Conservation (phyloP, 495 filamentous ascomycete genomes). For the Venustampulla echinocandica region DNA sequence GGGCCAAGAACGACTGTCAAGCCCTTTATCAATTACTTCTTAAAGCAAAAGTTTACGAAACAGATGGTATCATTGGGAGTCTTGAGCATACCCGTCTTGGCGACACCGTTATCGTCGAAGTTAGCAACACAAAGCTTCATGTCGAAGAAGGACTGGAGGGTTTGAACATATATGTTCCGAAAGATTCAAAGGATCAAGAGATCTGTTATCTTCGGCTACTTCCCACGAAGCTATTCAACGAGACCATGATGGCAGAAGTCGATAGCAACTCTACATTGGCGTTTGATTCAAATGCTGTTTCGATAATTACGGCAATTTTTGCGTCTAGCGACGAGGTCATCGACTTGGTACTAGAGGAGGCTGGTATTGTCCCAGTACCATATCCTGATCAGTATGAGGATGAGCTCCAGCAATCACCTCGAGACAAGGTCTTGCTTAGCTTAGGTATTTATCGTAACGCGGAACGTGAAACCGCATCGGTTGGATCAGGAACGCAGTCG, state of each 20-base stretch:
- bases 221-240: too few species aligned
- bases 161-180: conserved; percentile 33
- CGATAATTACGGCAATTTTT: too few species aligned
- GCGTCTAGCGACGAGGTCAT: too few species aligned
- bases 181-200: conserved; percentile 25
- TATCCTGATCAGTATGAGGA: too few species aligned
- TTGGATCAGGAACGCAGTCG: conserved; percentile 6
- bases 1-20: conserved; percentile 12
- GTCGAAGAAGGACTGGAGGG: conserved; percentile 26
- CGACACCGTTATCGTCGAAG: conserved; percentile 17
- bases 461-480: conserved; percentile 5
- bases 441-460: too few species aligned
- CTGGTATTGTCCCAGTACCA: too few species aligned
- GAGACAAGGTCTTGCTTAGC: too few species aligned
- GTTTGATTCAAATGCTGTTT: too few species aligned
- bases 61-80: conserved; percentile 24
- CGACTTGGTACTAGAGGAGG: too few species aligned
- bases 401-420: too few species aligned
- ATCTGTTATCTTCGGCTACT: conserved; percentile 27
- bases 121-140: conserved; percentile 23
- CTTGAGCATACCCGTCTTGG: conserved; percentile 25
- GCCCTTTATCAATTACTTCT: conserved; percentile 27
- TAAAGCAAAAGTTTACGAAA: conserved; percentile 21
- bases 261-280: too few species aligned
- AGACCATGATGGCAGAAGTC: too few species aligned